Percentiles rank a stretch among this genome's conserved stretches.
These are phyloP conservation scores for Priceomyces medius DNA, from an alignment of 805 yeast genomes.

Conservation along the genomic window DNA sequence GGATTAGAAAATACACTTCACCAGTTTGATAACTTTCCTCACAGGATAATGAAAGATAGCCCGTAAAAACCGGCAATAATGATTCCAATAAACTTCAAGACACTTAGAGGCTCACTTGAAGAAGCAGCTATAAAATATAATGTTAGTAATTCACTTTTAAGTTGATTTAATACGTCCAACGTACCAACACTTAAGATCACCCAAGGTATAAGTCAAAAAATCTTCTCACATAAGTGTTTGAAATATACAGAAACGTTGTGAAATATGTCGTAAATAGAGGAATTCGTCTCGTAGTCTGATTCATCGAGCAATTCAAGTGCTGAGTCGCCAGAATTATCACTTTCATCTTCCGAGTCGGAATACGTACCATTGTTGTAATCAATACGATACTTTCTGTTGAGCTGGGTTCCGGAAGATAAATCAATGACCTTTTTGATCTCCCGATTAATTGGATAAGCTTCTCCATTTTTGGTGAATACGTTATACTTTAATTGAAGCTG, in stretches of 20 bases:
- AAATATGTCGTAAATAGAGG: neutral
- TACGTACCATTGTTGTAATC: constrained; percentile 41
- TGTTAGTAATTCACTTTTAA: neutral
- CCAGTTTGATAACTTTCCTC: neutral
- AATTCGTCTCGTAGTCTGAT: neutral
- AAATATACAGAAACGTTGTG: neutral
- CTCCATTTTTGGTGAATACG: constrained; percentile 46
- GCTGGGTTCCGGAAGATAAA: constrained; percentile 16
- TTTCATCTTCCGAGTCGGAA: constrained; percentile 27
- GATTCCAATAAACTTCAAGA: neutral
- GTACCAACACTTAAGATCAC: neutral
- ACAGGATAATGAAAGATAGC: neutral
- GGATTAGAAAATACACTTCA: neutral
- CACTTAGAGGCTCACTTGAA: constrained; percentile 1
- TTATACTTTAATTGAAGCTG: constrained; percentile 45
- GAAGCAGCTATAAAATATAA: neutral
- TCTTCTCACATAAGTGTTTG: neutral
- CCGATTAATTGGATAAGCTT: constrained; percentile 24
- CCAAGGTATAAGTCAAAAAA: neutral
- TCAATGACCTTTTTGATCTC: constrained; percentile 18
- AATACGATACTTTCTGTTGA: constrained; percentile 14
- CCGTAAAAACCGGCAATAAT: neutral
- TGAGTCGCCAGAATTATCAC: neutral
- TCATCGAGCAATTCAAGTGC: neutral
- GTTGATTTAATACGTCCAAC: neutral